Conservation (phyloP, 1,284 basidiomycete genomes). For the Baeospora myosura region DNA sequence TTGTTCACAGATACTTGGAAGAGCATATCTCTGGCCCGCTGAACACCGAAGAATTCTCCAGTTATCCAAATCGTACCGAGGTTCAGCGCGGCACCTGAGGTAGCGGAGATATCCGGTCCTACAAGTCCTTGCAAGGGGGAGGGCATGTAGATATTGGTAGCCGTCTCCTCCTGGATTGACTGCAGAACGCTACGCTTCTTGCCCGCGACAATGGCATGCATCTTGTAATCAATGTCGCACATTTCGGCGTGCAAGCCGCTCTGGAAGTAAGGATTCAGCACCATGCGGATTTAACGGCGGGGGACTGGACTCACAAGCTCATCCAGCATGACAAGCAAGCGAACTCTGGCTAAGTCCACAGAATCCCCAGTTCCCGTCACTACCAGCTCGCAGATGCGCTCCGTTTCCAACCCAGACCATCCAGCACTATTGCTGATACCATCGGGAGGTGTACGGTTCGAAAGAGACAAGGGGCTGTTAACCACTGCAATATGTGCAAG, state of each 20-base stretch:
- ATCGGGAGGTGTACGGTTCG: slow-evolving; percentile 67
- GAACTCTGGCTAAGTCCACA: slow-evolving; percentile 86
- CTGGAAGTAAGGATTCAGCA: slow-evolving; percentile 31
- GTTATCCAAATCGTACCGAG: slow-evolving; percentile 91
- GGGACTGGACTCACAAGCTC: slow-evolving; percentile 62
- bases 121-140: slow-evolving; percentile 85
- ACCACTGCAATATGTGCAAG: slow-evolving; percentile 86
- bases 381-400: slow-evolving; percentile 87
- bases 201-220: slow-evolving; percentile 88
- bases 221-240: slow-evolving; percentile 92
- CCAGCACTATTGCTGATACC: slow-evolving; percentile 68
- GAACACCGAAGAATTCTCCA: slow-evolving; percentile 95
- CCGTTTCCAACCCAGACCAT: slow-evolving; percentile 87
- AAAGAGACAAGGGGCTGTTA: slow-evolving; percentile 67
- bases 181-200: slow-evolving; percentile 86
- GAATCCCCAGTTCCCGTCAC: slow-evolving; percentile 84
- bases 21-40: slow-evolving; percentile 92
- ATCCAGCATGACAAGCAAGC: slow-evolving; percentile 89
- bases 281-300: not conserved
- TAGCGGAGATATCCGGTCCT: slow-evolving; percentile 46
- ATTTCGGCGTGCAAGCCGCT: slow-evolving; percentile 84
- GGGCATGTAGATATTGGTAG: slow-evolving; percentile 93
- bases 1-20: slow-evolving; percentile 83
- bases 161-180: slow-evolving; percentile 94
- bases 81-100: slow-evolving; percentile 37